Base-by-base conservation (phyloP, 805 yeast genomes). In the Hanseniaspora lindneri region DNA sequence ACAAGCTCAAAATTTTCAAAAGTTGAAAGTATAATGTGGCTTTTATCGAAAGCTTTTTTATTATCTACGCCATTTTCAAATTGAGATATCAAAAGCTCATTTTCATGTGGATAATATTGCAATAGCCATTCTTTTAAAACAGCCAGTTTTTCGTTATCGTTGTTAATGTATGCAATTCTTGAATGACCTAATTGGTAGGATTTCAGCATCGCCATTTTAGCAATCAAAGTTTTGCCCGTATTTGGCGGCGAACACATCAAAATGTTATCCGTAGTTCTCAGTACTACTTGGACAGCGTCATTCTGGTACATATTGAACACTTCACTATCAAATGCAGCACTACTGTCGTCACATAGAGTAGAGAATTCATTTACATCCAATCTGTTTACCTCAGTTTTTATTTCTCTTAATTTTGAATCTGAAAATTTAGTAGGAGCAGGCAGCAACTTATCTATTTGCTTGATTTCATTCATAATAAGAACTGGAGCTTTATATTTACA, bases 191-290 rank as follows among this genome's bases (percentile, higher is more conserved):
- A 74, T 40, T 69, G 73, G 92, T 94, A 85, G 53, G 80, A 83
- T 39, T 73, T 72, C 54, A 85, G 60, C 1, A 88, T 61, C 0
- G 94, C 82, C 39, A 88, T 54, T 57, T 84, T 89, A 0, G 84
- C 89, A 53, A 80, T 65, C 0, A 65, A 71, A 0, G 85, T 77
- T 57, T 83, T 84, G 0, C 94, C 95, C 28, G 78, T 72, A 1
- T 92, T 92, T 55, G 83, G 80, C 0, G 89, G 66, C 21, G 79
- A 69, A 2, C 94, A 92, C 41, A 86, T 63, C 51, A 87, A 73
- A 0, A 78, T 62, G 52, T 71, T 81, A 3, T 73, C 80, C 51
- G 75, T 72, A 0, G 77, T 66, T 34, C 74, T 69, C 58, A 75
- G 82, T 4, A 85, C 57, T 0, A 78, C 49, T 7, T 74, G 74